Base-by-base conservation (phyloP, 139 green algal species). In the Edaphochlamys debaryana region DNA sequence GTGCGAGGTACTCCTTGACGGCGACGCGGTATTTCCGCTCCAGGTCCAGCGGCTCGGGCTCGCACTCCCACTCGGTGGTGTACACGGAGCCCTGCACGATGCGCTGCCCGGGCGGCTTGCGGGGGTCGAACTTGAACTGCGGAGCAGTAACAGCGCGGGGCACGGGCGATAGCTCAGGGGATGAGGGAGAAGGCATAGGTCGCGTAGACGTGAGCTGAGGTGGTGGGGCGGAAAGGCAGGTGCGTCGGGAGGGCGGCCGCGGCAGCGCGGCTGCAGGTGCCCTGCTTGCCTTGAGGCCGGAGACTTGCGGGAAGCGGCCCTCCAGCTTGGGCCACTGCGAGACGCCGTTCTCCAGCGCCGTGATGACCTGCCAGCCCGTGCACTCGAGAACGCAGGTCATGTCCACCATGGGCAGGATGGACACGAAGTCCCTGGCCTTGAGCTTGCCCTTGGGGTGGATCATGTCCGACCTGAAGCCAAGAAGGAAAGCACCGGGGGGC, bases 381-480 rank as follows among this genome's bases (percentile, higher is more conserved):
- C 58, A 74, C 37, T 74, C 50, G 19, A 81, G 37, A 66, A 73
- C 67, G 0, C 45, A 8, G 2, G 93, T 88, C 1, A 92, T 87
- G 66, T 96, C 94, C 42, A 93, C 79, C 92, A 96, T 95, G 41
- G 93, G 93, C 27, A 96, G 85, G 67, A 96, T 94, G 52, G 80
- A 68, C 13, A 95, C 76, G 25, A 96, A 89, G 84, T 96, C 93
- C 3, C 74, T 77, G 58, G 91, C 85, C 30, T 78, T 89, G 58
- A 96, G 79, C 27, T 82, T 32, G 2, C 93, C 93, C 3, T 2
- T 22, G 0, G 76, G 76, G 45, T 91, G 89, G n/a, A 90, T 80
- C 38, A 71, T 60, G 64, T 92, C 85, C 41, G 80, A 88, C 29
- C 85, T 80, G 69, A 50, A 60, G 32, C 40, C 70, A 41, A 69